These are phyloP conservation scores for Phytophthora nicotianae DNA, from an alignment of 352 stramenopile genomes.

Conservation along the genomic window DNA sequence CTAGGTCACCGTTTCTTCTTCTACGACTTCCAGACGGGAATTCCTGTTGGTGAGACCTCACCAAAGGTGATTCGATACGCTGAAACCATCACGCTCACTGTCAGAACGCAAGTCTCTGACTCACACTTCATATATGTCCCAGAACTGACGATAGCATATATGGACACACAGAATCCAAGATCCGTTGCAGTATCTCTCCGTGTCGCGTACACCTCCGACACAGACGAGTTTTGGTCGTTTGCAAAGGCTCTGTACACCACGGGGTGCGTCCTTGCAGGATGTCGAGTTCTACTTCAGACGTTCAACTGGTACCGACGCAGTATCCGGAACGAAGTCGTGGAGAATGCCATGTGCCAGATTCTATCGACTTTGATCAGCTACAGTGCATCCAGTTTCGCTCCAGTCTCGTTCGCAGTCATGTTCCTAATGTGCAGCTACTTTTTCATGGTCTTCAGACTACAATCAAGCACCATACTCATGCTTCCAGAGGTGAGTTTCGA, in stretches of 20 bases:
- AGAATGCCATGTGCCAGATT: slow-evolving; percentile 54
- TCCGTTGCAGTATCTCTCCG: slow-evolving; percentile 61
- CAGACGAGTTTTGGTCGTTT: slow-evolving; percentile 74
- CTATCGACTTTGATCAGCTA: slow-evolving; percentile 47
- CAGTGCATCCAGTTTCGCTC: slow-evolving; percentile 47
- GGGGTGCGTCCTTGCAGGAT: slow-evolving; percentile 55
- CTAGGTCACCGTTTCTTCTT: slow-evolving; percentile 93
- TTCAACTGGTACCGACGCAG: slow-evolving; percentile 90
- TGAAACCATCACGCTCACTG: slow-evolving; percentile 64
- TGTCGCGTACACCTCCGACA: slow-evolving; percentile 89
- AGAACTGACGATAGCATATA: slow-evolving; percentile 81
- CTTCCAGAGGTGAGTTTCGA: slow-evolving; percentile 75
- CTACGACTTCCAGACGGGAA: slow-evolving; percentile 82
- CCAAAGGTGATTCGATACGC: slow-evolving; percentile 76
- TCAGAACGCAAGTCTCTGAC: slow-evolving; percentile 56
- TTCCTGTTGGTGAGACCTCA: slow-evolving; percentile 48
- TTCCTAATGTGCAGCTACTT: slow-evolving; percentile 88
- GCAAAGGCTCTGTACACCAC: slow-evolving; percentile 77
- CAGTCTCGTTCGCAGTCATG: slow-evolving; percentile 58
- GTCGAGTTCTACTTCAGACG: slow-evolving; percentile 71
- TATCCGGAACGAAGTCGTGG: slow-evolving; percentile 69
- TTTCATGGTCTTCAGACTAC: slow-evolving; percentile 95
- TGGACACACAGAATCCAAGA: slow-evolving; percentile 46
- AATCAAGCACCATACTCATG: slow-evolving; percentile 88
- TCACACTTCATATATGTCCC: slow-evolving; percentile 68